These are phyloP conservation scores for Cystofilobasidium capitatum DNA, from an alignment of 768 basidiomycete species.

Conservation along the genomic window DNA sequence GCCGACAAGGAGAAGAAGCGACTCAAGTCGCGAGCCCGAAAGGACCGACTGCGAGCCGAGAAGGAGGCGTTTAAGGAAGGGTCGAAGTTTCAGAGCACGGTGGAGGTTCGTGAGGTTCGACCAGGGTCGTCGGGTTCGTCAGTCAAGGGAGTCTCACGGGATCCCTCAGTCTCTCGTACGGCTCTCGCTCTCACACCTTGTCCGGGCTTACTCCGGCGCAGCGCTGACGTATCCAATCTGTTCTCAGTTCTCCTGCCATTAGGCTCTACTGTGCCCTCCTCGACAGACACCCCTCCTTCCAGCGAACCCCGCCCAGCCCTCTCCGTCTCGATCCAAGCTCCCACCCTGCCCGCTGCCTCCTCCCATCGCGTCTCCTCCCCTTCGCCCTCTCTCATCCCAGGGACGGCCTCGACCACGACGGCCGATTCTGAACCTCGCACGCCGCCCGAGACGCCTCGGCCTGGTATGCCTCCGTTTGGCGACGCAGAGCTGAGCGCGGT, in stretches of 20 bases:
- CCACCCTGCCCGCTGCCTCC: background rate
- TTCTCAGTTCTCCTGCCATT: too few relatives aligned
- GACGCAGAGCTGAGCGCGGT: background rate
- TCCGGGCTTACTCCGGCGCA: too few relatives aligned
- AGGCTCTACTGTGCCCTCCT: too few relatives aligned
- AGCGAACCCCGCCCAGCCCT: too few relatives aligned
- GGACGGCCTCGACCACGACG: background rate
- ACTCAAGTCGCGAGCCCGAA: background rate
- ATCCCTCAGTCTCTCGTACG: too few relatives aligned
- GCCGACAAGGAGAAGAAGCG: background rate
- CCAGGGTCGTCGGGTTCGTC: too few relatives aligned
- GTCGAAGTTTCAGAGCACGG: background rate
- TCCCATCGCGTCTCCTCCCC: background rate
- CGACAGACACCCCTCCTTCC: too few relatives aligned
- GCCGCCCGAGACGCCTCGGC: constrained; percentile 1
- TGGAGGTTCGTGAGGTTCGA: too few relatives aligned
- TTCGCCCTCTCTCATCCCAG: background rate
- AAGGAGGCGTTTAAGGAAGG: background rate
- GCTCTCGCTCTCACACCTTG: too few relatives aligned
- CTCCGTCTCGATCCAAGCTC: too few relatives aligned
- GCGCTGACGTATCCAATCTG: too few relatives aligned
- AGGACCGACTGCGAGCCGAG: background rate
- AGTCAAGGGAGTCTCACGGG: too few relatives aligned
- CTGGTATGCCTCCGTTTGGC: background rate
- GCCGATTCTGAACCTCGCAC: background rate